A percentile compares a stretch with the other conserved stretches of the same genome.
These are phyloP conservation scores for Neopestalotiopsis clavispora DNA, from an alignment of 2,329 filamentous ascomycete species.

Conservation along the genomic window DNA sequence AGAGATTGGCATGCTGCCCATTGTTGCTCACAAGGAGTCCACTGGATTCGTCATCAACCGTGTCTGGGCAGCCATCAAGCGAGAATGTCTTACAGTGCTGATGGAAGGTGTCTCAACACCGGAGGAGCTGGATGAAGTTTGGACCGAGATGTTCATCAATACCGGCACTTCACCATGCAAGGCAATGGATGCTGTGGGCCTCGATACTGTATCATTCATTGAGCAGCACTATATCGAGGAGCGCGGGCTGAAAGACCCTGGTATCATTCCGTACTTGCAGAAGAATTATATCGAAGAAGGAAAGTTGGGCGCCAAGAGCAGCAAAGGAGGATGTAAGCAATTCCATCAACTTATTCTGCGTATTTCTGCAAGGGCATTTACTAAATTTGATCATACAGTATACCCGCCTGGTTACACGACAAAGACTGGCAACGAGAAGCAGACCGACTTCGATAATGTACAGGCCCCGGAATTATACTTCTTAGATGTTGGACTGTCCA, in stretches of 20 bases:
- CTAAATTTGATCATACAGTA: not conserved
- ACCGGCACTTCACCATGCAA: constrained; percentile 35
- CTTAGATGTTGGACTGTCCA: constrained; percentile 13
- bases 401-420: constrained; percentile 11
- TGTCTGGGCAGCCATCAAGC: constrained; percentile 41
- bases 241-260: constrained; percentile 20
- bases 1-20: constrained; percentile 33
- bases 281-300: constrained; percentile 30
- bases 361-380: not conserved
- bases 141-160: constrained; percentile 34
- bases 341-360: not conserved
- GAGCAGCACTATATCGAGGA: constrained; percentile 29
- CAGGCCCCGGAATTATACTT: constrained; percentile 14
- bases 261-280: constrained; percentile 29
- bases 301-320: constrained; percentile 35
- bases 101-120: constrained; percentile 37
- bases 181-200: constrained; percentile 39
- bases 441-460: constrained; percentile 11
- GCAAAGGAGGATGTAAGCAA: constrained; percentile 26
- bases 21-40: constrained; percentile 33
- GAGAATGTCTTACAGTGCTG: constrained; percentile 37
- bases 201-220: constrained; percentile 37
- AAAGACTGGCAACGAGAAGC: constrained; percentile 8
- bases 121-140: constrained; percentile 37
- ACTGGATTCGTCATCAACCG: constrained; percentile 40